phyloP scores from a whole-genome alignment of 495 filamentous ascomycete genomes.

The Tetracladium marchalianum region DNA sequence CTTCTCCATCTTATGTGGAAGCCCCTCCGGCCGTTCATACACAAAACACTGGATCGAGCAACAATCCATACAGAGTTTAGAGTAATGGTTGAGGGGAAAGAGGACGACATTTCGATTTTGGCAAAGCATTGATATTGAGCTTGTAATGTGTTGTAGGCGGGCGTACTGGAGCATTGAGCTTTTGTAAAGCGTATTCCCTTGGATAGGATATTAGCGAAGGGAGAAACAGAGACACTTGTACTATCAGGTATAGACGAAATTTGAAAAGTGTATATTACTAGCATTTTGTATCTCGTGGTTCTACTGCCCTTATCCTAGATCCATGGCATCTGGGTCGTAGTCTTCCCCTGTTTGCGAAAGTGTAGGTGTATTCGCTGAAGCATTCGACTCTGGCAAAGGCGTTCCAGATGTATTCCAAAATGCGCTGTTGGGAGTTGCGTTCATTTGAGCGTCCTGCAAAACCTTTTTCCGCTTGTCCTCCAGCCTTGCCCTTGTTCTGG shows the following conservation, averaged over 20 bases:
- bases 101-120: background rate
- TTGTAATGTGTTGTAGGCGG: conserved; percentile 9
- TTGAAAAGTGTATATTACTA: too few species aligned
- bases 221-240: conserved; percentile 9
- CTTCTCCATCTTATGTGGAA: conserved; percentile 21
- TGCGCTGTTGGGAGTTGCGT: too few species aligned
- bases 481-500: conserved; percentile 40
- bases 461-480: conserved; percentile 4
- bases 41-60: conserved; percentile 14
- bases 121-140: conserved; percentile 1
- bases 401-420: too few species aligned
- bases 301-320: conserved; percentile 42
- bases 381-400: too few species aligned
- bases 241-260: conserved; percentile 18
- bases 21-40: conserved; percentile 23
- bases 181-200: background rate
- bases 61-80: conserved; percentile 21
- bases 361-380: background rate
- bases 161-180: conserved; percentile 10
- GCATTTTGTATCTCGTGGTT: too few species aligned
- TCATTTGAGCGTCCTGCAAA: background rate
- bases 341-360: conserved; percentile 12
- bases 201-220: background rate
- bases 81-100: background rate
- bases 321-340: conserved; percentile 65